Evolutionary conservation across 495 filamentous ascomycete genomes (phyloP), one percentile per base, ranked within the genome.

Genomic region (Aspergillus baeticus): DNA sequence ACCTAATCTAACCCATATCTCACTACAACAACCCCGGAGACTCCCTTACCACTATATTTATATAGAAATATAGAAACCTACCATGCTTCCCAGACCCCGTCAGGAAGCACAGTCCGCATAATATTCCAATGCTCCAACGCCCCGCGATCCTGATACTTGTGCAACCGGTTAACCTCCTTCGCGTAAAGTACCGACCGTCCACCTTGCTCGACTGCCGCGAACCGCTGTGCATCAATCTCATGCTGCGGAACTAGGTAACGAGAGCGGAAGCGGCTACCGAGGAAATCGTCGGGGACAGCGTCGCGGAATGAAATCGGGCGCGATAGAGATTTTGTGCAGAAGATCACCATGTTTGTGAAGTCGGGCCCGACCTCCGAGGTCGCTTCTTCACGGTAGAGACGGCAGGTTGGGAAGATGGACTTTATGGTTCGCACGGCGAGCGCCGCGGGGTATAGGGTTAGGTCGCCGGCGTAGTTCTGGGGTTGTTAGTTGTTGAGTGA

Each of bases 391-490:
- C 94, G 84, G 76, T 87, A 96, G 62, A 95, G 81, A 44, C 89
- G 90, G 75, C 88, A 92, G 14, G 80, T 80, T 35, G 89, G 89
- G 76, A 94, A 94, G 54, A 90, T 81, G 15, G 75, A 66, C 39
- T 75, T 75, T 63, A 91, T 89, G 22, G 88, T 93, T 59, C 83
- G 79, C 63, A 95, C 81, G 23, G 92, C 79, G 15, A 89, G 79
- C 39, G 83, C 80, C 21, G 87, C 84, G 13, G 88, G 79, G 26
- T 87, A 87, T 21, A 91, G 82, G 47, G 81, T 71, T 38, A 96
- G 79, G 66, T 98, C 92, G 38, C 92, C 94, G n/a, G 93, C 94
- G 72, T 96, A 98, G 74, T 98, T 98, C 91, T 96, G 60, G 44
- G 11, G 7, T 37, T 63, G 41, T 66, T 56, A 52, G 50, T 39